A percentile compares a stretch with the other conserved stretches of the same genome.
Evolutionary conservation across 208 protist species (phyloP).

Genomic region (Eutreptiella sp.): DNA sequence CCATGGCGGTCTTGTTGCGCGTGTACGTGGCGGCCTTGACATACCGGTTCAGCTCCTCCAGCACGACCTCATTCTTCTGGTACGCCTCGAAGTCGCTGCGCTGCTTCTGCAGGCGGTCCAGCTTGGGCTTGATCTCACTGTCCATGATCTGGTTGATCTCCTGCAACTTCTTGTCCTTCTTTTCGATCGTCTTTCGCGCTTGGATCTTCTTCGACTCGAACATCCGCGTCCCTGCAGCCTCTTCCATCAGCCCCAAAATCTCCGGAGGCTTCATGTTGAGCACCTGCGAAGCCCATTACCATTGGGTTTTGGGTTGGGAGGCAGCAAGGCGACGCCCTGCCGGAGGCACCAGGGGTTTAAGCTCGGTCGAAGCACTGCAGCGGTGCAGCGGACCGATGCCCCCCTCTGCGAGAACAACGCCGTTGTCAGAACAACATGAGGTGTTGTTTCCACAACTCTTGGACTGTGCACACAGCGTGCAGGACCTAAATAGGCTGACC

Average conservation of each 20-base stretch:
- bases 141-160: conserved; percentile 89
- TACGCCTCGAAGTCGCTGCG: conserved; percentile 70
- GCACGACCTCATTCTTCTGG: conserved; percentile 50
- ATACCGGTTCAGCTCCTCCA: conserved; percentile 63
- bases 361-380: too few species aligned
- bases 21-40: conserved; percentile 60
- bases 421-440: too few species aligned
- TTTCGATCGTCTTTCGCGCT: conserved; percentile 92
- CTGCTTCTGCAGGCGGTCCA: conserved; percentile 71
- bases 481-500: too few species aligned
- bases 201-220: conserved; percentile 96
- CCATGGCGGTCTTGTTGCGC: conserved; percentile 33
- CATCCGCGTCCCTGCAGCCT: conserved; percentile 98
- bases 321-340: too few species aligned
- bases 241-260: conserved; percentile 97
- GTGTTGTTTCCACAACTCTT: too few species aligned
- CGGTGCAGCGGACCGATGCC: too few species aligned
- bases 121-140: conserved; percentile 68
- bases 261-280: conserved; percentile 99
- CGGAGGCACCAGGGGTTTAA: too few species aligned
- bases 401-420: too few species aligned
- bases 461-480: too few species aligned
- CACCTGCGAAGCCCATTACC: too few species aligned
- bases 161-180: conserved; percentile 98
- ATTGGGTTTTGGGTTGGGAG: too few species aligned